Evolutionary conservation across 768 basidiomycete genomes (phyloP).

Genomic region (Omphalotus guepiniiformis): DNA sequence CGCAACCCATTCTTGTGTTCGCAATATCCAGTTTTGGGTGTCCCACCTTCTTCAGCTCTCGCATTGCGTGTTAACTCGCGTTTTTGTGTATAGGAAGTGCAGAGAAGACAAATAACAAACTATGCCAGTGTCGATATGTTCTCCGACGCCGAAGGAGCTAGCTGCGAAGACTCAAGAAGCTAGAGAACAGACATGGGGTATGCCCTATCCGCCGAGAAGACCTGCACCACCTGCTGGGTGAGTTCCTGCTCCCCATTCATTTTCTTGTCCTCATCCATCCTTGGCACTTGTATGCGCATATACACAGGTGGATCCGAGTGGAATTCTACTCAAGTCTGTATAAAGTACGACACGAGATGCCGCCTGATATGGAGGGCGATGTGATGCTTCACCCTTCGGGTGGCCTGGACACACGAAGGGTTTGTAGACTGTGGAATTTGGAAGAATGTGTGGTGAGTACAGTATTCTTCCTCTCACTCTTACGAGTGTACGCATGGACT

Average conservation of each 20-base stretch:
- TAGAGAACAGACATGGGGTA: slow-evolving; percentile 6
- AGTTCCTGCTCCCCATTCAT: not conserved
- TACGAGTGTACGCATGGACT: not conserved
- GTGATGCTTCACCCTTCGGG: not conserved
- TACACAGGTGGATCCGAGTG: slow-evolving; percentile 3
- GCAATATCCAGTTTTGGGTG: too few relatives aligned
- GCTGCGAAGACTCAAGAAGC: not conserved
- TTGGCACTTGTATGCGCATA: not conserved
- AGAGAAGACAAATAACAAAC: too few relatives aligned
- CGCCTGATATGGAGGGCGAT: slow-evolving; percentile 4
- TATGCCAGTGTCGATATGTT: not conserved
- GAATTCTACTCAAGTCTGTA: slow-evolving; percentile 2
- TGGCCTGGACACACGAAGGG: not conserved
- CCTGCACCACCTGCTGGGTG: slow-evolving; percentile 2
- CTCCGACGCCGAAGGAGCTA: slow-evolving; percentile 2
- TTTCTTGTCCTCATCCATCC: not conserved
- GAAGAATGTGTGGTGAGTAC: not conserved
- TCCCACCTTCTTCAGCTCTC: too few relatives aligned
- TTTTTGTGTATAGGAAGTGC: too few relatives aligned
- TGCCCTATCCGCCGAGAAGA: slow-evolving; percentile 2
- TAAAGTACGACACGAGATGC: slow-evolving; percentile 8
- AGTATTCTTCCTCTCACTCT: too few relatives aligned
- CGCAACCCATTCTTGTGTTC: too few relatives aligned
- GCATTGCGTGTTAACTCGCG: too few relatives aligned
- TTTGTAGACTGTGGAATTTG: slow-evolving; percentile 2